Evolutionary conservation across 179 eudicot species (phyloP), one percentile per base, ranked within the genome.

Genomic region (Vitellaria paradoxa): DNA sequence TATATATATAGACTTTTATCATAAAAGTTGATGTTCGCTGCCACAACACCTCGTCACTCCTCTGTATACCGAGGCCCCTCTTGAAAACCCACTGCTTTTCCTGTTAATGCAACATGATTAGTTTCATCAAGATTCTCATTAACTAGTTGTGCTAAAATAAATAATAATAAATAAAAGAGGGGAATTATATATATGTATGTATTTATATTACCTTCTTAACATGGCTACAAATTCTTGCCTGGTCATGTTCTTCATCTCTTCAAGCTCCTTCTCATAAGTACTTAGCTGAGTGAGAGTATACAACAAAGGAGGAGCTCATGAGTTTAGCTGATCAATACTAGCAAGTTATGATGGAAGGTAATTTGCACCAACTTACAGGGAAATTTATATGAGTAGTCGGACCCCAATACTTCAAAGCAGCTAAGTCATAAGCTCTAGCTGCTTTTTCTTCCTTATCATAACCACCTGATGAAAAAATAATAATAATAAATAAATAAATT

Each of bases 1-100:
- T 42, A 42, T 42, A 42, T 4, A 42, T 5, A 42, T 42, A 70
- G 80, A 55, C 50, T 56, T 42, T 52, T 66, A 47, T 26, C 40
- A 79, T 40, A 65, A 76, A 64, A 40, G 23, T 23, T 47, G 47
- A 2, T 57, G 30, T 76, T 18, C 65, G 40, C 49, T 7, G 70
- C 14, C 11, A 14, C 37, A 65, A 17, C 6, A 88, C 93, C 97
- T 91, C 79, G 97, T 92, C 49, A 92, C 97, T 74, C 97, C 97
- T 85, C 97, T 81, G 81, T 92, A 92, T 79, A 88, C 84, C n/a
- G 97, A 92, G 0, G 97, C 97, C 62, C 97, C 97, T 78, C 97
- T 87, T 50, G 97, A 92, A 76, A 92, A 92, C 18, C 97, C 95
- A 79, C 95, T 92, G 79, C 97, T 92, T 87, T 89, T 88, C 85